A percentile compares a stretch with the other conserved stretches of the same genome.
Conservation (phyloP, 352 stramenopile species). For the Proteromonas lacertae region DNA sequence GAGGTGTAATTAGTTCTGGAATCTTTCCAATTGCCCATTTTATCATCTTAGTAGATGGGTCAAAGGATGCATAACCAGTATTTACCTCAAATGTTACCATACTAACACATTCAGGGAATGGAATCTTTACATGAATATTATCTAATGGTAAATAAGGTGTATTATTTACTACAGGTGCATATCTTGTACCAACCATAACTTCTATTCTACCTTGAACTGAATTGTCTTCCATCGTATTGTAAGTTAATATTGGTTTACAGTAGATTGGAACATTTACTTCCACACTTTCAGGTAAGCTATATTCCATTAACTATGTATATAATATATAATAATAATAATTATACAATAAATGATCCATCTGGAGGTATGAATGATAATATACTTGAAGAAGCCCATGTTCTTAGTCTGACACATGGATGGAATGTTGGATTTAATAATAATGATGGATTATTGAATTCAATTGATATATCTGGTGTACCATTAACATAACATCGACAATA, state of each 20-base stretch:
- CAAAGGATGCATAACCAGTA: constrained; percentile 58
- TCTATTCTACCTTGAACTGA: not conserved
- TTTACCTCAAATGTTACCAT: constrained; percentile 67
- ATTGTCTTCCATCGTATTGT: not conserved
- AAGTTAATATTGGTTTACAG: not conserved
- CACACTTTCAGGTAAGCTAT: constrained; percentile 18
- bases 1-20: constrained; percentile 35
- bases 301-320: constrained; percentile 58
- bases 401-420: constrained; percentile 84
- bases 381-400: constrained; percentile 62
- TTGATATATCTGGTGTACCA: constrained; percentile 72
- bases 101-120: constrained; percentile 69
- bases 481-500: constrained; percentile 69
- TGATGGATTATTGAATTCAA: constrained; percentile 71
- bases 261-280: constrained; percentile 3
- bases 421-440: constrained; percentile 90
- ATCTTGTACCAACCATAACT: not conserved
- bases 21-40: constrained; percentile 79
- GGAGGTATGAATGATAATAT: constrained; percentile 86
- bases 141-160: constrained; percentile 12
- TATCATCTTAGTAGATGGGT: constrained; percentile 48
- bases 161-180: not conserved
- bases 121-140: constrained; percentile 67
- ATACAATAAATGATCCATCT: constrained; percentile 82
- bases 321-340: no score